Base-by-base conservation (phyloP, 1,284 basidiomycete genomes). In the Mycosarcoma mackinlayi region DNA sequence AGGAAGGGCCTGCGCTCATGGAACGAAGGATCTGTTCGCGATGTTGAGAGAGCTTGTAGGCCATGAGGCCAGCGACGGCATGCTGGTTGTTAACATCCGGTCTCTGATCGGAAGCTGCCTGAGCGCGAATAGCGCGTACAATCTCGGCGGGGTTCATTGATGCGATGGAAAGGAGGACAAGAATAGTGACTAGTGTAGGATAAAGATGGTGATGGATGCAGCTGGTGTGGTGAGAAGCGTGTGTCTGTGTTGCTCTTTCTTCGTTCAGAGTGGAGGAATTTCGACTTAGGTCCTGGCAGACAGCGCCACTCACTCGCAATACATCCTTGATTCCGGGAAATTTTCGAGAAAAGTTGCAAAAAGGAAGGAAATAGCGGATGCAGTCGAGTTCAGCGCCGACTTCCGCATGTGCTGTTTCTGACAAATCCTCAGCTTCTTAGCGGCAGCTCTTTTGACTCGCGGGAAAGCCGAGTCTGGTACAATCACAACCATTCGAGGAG, bases 51-150 rank as follows among this genome's bases (percentile, higher is more conserved):
- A 72, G 73, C 39, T 75, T 72, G 55, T 73, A 62, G 10, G 66
- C 60, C 46, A 77, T 60, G 31, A 77, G 37, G 3, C 61, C 73
- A 5, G 73, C 67, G 9, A 77, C 73, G 13, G 67, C 73, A 5
- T 54, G n/a, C 35, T 77, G 73, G 34, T 77, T 77, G 62, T 75
- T 66, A 25, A 30, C 30, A 47, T 41, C 28, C 9, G 56, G 39
- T 8, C 40, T 48, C 14, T 52, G 45, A 2, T 56, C 54, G 10
- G 58, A 61, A 5, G 58, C 40, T 6, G 64, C 52, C 45, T 67
- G 64, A 18, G 64, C 64, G 49, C 64, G 64, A n/a, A 67, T 61
- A 27, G 64, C 64, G 45, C 64, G 66, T 1, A 63, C 66, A 30
- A 69, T 42, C 39, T 69, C 66, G 41, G 60, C 56, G 6, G 60